Percentiles rank a stretch among this genome's conserved stretches.
Evolutionary conservation across 208 protist genomes (phyloP).

Genomic region (Leishmania turanica): DNA sequence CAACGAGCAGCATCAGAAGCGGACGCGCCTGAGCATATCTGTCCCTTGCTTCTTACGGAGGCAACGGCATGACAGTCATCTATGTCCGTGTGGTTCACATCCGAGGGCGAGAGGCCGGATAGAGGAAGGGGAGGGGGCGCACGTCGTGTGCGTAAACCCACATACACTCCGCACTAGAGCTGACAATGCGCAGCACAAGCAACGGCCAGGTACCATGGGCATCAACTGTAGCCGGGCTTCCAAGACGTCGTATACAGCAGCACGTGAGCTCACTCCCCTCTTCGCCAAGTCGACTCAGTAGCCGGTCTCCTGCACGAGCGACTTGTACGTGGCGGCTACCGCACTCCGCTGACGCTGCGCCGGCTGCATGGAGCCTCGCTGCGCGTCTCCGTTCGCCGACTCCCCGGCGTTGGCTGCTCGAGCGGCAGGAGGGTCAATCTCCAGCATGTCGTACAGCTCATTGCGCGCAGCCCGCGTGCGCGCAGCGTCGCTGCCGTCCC

Average conservation of each 20-base stretch:
- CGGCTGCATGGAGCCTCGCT: slow-evolving; percentile 7
- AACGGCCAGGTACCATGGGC: background rate
- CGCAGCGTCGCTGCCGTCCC: slow-evolving; percentile 75
- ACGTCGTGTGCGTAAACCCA: background rate
- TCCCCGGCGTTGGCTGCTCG: background rate
- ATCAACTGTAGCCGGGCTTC: background rate
- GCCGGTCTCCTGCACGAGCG: slow-evolving; percentile 82
- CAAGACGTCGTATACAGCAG: background rate
- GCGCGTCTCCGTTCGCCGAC: slow-evolving; percentile 17
- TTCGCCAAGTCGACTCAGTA: slow-evolving; percentile 44
- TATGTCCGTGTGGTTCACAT: background rate
- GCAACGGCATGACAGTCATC: background rate
- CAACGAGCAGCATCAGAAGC: background rate
- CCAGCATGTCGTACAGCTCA: slow-evolving; percentile 75
- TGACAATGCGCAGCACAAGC: background rate
- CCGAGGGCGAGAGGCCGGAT: background rate
- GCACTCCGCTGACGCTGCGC: slow-evolving; percentile 18
- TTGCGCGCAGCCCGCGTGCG: slow-evolving; percentile 73
- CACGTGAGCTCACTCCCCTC: background rate
- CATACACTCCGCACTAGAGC: background rate
- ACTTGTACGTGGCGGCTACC: slow-evolving; percentile 77
- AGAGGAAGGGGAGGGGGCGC: background rate
- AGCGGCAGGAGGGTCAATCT: slow-evolving; percentile 39
- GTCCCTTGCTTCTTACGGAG: background rate
- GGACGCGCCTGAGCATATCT: background rate